phyloP scores from a whole-genome alignment of 1,139 yeast species.

The Protomyces gravidus region DNA sequence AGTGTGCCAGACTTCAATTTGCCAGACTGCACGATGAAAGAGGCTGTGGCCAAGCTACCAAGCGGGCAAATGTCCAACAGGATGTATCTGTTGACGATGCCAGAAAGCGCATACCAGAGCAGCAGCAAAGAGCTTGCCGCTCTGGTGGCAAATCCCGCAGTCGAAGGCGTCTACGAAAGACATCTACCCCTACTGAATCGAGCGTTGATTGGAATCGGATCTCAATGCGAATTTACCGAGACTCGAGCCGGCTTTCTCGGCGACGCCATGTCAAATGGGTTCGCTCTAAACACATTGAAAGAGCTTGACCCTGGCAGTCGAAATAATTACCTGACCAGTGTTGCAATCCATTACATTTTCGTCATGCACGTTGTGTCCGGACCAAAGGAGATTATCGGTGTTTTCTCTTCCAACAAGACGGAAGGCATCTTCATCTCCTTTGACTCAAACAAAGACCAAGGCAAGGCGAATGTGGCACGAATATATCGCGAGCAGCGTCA shows the following conservation, averaged over 20 bases:
- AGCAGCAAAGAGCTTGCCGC: slow-evolving; percentile 60
- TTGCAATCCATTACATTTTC: slow-evolving; percentile 60
- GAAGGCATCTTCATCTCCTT: slow-evolving; percentile 54
- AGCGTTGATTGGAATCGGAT: slow-evolving; percentile 74
- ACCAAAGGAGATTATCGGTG: slow-evolving; percentile 67
- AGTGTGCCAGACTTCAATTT: slow-evolving; percentile 41
- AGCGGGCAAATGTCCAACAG: slow-evolving; percentile 59
- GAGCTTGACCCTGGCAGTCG: slow-evolving; percentile 42
- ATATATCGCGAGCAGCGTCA: slow-evolving; percentile 49
- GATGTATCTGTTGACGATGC: slow-evolving; percentile 61
- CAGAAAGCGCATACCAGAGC: slow-evolving; percentile 56
- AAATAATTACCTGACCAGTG: slow-evolving; percentile 52
- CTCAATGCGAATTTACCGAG: slow-evolving; percentile 63
- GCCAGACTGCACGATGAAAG: slow-evolving; percentile 56
- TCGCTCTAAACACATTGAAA: slow-evolving; percentile 54
- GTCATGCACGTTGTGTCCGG: slow-evolving; percentile 69
- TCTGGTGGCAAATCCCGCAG: slow-evolving; percentile 57
- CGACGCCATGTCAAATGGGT: slow-evolving; percentile 79
- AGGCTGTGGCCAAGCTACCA: slow-evolving; percentile 60
- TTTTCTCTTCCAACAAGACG: slow-evolving; percentile 61
- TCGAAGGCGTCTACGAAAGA: slow-evolving; percentile 74
- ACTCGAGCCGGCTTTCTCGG: slow-evolving; percentile 79
- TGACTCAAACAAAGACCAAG: slow-evolving; percentile 66
- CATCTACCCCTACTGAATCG: slow-evolving; percentile 65
- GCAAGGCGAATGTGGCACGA: slow-evolving; percentile 53